Conservation (phyloP, 305 asterid genomes). For the Euphrasia arctica region DNA sequence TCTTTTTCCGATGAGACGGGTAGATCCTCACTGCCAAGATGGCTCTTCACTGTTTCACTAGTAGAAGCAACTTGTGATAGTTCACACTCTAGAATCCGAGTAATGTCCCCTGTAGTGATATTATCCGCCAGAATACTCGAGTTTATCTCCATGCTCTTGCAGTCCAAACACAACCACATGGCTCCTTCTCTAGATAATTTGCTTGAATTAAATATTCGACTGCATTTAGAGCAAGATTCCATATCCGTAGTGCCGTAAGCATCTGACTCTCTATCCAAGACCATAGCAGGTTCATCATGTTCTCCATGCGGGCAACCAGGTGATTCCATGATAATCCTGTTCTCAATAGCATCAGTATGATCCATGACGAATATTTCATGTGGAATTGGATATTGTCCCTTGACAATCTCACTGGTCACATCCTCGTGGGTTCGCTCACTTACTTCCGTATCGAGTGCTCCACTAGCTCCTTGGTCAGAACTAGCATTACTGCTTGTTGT, state of each 20-base stretch:
- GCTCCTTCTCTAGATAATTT: conserved; percentile 48
- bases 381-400: conserved; percentile 36
- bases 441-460: conserved; percentile 64
- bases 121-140: conserved; percentile 33
- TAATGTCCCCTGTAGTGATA: conserved; percentile 31
- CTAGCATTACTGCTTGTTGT: conserved; percentile 90
- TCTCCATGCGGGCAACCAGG: conserved; percentile 34
- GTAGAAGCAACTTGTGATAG: conserved; percentile 32
- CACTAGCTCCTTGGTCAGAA: conserved; percentile 66
- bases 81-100: conserved; percentile 31
- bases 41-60: conserved; percentile 33
- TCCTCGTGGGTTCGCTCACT: conserved; percentile 67
- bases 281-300: conserved; percentile 27
- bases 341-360: conserved; percentile 43
- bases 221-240: conserved; percentile 62
- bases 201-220: conserved; percentile 33
- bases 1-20: background rate
- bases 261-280: conserved; percentile 25
- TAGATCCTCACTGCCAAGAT: conserved; percentile 14
- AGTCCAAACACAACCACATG: conserved; percentile 52
- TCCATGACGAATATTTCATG: conserved; percentile 76
- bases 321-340: conserved; percentile 28
- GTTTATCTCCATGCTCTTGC: conserved; percentile 45
- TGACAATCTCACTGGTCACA: conserved; percentile 39
- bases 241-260: conserved; percentile 40